Evolutionary conservation across 352 stramenopile genomes (phyloP).

Genomic region (Hyaloperonospora brassicae): DNA sequence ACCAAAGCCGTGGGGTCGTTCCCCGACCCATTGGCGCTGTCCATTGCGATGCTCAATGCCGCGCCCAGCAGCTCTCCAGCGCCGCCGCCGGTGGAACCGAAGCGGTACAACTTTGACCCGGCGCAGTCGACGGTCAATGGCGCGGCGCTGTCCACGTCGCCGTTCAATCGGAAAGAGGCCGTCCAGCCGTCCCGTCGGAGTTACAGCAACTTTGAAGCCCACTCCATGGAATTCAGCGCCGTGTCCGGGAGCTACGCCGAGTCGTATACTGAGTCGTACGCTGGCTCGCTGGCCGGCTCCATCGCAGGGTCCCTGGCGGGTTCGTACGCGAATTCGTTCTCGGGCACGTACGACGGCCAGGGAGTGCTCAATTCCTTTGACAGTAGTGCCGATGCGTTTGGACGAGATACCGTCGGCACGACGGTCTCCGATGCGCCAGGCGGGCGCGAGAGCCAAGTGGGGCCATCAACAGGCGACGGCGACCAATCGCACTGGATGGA

Average conservation of each 20-base stretch:
- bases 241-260: slow-evolving; percentile 37
- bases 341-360: slow-evolving; percentile 42
- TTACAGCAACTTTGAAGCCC: slow-evolving; percentile 41
- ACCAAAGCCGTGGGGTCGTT: no score
- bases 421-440: slow-evolving; percentile 26
- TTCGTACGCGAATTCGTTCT: slow-evolving; percentile 40
- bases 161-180: slow-evolving; percentile 31
- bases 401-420: slow-evolving; percentile 26
- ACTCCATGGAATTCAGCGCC: slow-evolving; percentile 46
- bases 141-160: slow-evolving; percentile 22
- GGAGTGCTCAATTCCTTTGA: slow-evolving; percentile 50
- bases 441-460: slow-evolving; percentile 13
- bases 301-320: slow-evolving; percentile 21
- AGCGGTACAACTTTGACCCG: slow-evolving; percentile 31
- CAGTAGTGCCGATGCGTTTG: slow-evolving; percentile 30
- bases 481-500: slow-evolving; percentile 66
- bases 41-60: slow-evolving; percentile 31
- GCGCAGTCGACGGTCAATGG: slow-evolving; percentile 27
- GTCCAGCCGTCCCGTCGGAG: slow-evolving; percentile 39
- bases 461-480: slow-evolving; percentile 18
- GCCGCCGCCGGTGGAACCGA: slow-evolving; percentile 22
- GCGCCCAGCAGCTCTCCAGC: slow-evolving; percentile 12
- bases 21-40: slow-evolving; percentile 20
- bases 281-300: slow-evolving; percentile 18
- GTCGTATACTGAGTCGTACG: slow-evolving; percentile 55